Evolutionary conservation across 768 basidiomycete species (phyloP).

Genomic region (Mycena filopes): DNA sequence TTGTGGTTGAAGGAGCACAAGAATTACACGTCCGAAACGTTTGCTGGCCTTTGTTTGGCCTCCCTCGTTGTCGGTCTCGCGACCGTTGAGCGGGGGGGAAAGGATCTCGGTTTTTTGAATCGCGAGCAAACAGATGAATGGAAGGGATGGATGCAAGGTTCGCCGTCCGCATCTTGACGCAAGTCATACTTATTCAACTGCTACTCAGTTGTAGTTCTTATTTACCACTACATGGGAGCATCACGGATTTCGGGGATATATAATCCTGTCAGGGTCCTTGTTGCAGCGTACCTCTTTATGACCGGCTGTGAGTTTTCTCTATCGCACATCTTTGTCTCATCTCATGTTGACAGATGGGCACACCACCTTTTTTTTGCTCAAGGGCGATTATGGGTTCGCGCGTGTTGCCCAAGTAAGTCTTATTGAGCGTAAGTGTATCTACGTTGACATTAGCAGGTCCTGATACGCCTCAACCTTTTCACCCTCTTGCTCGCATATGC

Average conservation of each 20-base stretch:
- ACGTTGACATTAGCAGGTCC: constrained; percentile 54
- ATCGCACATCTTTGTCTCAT: background rate
- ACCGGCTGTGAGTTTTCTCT: constrained; percentile 63
- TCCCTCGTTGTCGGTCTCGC: constrained; percentile 67
- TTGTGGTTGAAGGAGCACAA: constrained; percentile 94
- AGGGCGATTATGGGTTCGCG: constrained; percentile 85
- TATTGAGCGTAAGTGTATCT: constrained; percentile 16
- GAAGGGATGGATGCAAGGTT: constrained; percentile 99
- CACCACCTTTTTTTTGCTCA: constrained; percentile 88
- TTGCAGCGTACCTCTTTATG: constrained; percentile 93
- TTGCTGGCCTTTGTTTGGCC: constrained; percentile 66
- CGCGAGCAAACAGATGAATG: constrained; percentile 96
- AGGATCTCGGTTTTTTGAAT: constrained; percentile 89
- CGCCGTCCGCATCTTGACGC: constrained; percentile 38
- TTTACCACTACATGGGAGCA: constrained; percentile 93
- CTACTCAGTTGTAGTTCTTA: constrained; percentile 80
- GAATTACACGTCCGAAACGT: constrained; percentile 76
- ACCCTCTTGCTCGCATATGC: constrained; percentile 86
- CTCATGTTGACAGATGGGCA: constrained; percentile 63
- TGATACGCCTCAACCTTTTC: constrained; percentile 86
- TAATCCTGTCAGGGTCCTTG: constrained; percentile 88
- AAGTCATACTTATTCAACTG: constrained; percentile 9
- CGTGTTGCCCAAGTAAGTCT: constrained; percentile 76
- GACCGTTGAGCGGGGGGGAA: constrained; percentile 77
- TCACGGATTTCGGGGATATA: constrained; percentile 94